phyloP scores from a whole-genome alignment of 495 filamentous ascomycete genomes.

The Hyphodiscus hymeniophilus region DNA sequence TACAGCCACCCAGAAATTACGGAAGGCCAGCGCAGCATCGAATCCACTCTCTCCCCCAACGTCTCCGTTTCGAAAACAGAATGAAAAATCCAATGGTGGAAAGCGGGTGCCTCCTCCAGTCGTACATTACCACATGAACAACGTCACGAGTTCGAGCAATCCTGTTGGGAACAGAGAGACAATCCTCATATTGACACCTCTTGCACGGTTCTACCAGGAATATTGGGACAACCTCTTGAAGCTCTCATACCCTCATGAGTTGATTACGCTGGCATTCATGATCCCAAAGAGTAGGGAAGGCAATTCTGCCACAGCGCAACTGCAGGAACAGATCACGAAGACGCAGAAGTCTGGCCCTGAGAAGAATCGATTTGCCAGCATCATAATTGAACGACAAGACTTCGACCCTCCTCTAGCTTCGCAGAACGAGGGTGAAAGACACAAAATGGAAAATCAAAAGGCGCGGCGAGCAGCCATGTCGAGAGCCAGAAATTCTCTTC shows the following conservation, averaged over 20 bases:
- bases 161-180: slow-evolving; percentile 73
- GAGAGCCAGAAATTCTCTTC: slow-evolving; percentile 81
- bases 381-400: slow-evolving; percentile 92
- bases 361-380: slow-evolving; percentile 76
- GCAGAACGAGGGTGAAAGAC: slow-evolving; percentile 81
- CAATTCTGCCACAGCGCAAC: slow-evolving; percentile 66
- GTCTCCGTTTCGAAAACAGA: slow-evolving; percentile 68
- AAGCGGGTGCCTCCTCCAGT: slow-evolving; percentile 70
- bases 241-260: slow-evolving; percentile 81
- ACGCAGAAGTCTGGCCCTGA: slow-evolving; percentile 71
- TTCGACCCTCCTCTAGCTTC: slow-evolving; percentile 75
- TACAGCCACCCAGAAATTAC: slow-evolving; percentile 34
- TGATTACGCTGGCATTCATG: slow-evolving; percentile 95
- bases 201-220: slow-evolving; percentile 83
- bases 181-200: slow-evolving; percentile 84
- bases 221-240: slow-evolving; percentile 94
- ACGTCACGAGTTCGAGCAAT: slow-evolving; percentile 69
- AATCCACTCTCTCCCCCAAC: slow-evolving; percentile 76
- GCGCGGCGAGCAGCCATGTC: slow-evolving; percentile 81
- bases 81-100: slow-evolving; percentile 47
- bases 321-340: slow-evolving; percentile 76
- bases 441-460: slow-evolving; percentile 86
- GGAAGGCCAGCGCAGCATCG: slow-evolving; percentile 52
- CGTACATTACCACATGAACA: slow-evolving; percentile 88
- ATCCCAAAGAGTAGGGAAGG: slow-evolving; percentile 86